Percentiles rank a stretch among this genome's conserved stretches.
These are phyloP conservation scores for Beauveria scarabaeidicola DNA, from an alignment of 2,329 filamentous ascomycete species.

Conservation along the genomic window DNA sequence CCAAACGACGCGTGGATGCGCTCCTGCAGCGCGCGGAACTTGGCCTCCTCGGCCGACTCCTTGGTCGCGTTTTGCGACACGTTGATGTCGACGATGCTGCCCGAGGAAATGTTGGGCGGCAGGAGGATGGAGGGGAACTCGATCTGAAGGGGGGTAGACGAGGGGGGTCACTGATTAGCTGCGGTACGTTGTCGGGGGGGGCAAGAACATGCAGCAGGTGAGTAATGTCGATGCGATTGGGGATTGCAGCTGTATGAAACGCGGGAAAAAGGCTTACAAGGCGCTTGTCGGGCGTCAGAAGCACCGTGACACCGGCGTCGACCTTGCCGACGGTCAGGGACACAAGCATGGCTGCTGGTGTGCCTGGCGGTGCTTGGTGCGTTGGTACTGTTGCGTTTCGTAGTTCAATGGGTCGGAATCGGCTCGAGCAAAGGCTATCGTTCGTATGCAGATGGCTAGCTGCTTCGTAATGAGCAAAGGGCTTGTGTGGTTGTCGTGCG, in stretches of 20 bases:
- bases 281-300: conserved; percentile 93
- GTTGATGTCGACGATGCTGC: conserved; percentile 96
- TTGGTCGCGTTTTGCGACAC: conserved; percentile 78
- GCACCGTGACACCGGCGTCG: conserved; percentile 94
- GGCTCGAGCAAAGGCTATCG: neutral
- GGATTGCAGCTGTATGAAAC: neutral
- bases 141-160: conserved; percentile 51
- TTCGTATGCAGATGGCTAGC: neutral
- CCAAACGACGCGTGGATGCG: conserved; percentile 84
- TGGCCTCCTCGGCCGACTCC: conserved; percentile 63
- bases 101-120: conserved; percentile 87
- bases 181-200: neutral
- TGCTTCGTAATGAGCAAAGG: neutral
- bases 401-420: neutral
- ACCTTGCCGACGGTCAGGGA: conserved; percentile 98
- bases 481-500: neutral
- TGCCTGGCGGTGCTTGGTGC: neutral
- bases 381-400: neutral
- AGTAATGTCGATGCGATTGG: neutral
- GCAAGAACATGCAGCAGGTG: neutral
- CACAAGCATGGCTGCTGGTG: conserved; percentile 63
- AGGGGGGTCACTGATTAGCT: conserved; percentile 15
- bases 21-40: conserved; percentile 79
- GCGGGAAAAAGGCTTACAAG: conserved; percentile 51
- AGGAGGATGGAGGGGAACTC: conserved; percentile 97